A percentile compares a stretch with the other conserved stretches of the same genome.
Evolutionary conservation across 1,284 basidiomycete genomes (phyloP).

Genomic region (Farysia itapuensis): DNA sequence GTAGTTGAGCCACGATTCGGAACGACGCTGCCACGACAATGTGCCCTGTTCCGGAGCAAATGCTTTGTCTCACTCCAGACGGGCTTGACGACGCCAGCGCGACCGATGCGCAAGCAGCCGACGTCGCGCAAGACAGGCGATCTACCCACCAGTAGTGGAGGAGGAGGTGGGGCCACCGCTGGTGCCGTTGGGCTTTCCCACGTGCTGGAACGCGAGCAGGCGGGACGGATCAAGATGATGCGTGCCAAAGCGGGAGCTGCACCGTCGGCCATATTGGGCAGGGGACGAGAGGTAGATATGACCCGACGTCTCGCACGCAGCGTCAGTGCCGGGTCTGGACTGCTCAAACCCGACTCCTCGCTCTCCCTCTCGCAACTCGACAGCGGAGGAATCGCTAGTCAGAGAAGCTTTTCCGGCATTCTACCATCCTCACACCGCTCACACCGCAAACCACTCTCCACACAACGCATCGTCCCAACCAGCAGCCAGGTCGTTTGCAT

Average conservation of each 20-base stretch:
- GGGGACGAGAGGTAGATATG: slow-evolving; percentile 36
- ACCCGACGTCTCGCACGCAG: slow-evolving; percentile 22
- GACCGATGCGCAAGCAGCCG: not conserved
- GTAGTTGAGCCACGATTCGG: slow-evolving; percentile 47
- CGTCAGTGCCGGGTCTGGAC: slow-evolving; percentile 17
- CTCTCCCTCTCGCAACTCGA: no score
- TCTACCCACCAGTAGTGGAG: not conserved
- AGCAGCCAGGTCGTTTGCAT: not conserved
- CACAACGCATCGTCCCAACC: no score
- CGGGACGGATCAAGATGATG: slow-evolving; percentile 12
- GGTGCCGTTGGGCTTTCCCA: slow-evolving; percentile 8
- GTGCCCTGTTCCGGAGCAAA: slow-evolving; percentile 42
- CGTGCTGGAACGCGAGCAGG: slow-evolving; percentile 30
- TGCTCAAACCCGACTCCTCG: not conserved
- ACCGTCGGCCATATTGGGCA: slow-evolving; percentile 14
- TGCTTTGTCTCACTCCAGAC: slow-evolving; percentile 47
- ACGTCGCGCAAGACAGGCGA: no score
- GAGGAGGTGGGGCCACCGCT: not conserved
- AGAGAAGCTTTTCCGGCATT: no score
- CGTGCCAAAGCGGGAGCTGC: slow-evolving; percentile 12
- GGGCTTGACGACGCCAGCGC: slow-evolving; percentile 6
- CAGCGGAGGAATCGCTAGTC: no score
- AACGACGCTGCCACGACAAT: slow-evolving; percentile 35
- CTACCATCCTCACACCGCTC: not conserved
- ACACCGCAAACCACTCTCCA: not conserved